Evolutionary conservation across 2,329 filamentous ascomycete species (phyloP).

Genomic region (Huntiella abstrusa): DNA sequence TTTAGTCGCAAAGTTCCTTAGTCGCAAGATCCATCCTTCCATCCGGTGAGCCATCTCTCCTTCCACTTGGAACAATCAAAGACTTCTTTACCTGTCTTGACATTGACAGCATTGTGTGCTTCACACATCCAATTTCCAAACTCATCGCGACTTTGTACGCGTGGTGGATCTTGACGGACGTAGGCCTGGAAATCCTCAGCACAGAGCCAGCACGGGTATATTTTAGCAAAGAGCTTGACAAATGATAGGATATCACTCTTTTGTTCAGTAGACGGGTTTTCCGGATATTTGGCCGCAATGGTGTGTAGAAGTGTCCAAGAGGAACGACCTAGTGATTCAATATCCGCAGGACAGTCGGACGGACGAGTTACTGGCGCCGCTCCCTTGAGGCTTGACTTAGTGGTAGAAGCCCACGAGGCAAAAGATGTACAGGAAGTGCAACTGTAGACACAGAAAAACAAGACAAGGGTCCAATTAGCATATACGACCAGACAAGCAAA

Average conservation of each 20-base stretch:
- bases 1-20: slow-evolving; percentile 15
- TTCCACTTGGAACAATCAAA: slow-evolving; percentile 89
- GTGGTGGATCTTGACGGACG: slow-evolving; percentile 39
- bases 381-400: slow-evolving; percentile 23
- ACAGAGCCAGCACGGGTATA: slow-evolving; percentile 94
- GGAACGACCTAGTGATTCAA: slow-evolving; percentile 66
- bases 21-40: slow-evolving; percentile 49
- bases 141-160: slow-evolving; percentile 4
- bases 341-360: slow-evolving; percentile 72
- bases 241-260: slow-evolving; percentile 65
- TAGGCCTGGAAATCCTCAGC: slow-evolving; percentile 79
- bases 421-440: slow-evolving; percentile 57
- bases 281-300: slow-evolving; percentile 74
- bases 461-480: no score
- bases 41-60: slow-evolving; percentile 86
- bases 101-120: slow-evolving; percentile 74
- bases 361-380: slow-evolving; percentile 21
- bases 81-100: slow-evolving; percentile 70
- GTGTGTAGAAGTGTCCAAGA: slow-evolving; percentile 91
- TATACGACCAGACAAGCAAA: no score
- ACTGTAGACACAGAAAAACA: slow-evolving; percentile 21
- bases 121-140: slow-evolving; percentile 72
- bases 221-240: slow-evolving; percentile 57
- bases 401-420: slow-evolving; percentile 38
- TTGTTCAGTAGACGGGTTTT: slow-evolving; percentile 43